Evolutionary conservation across 2,329 filamentous ascomycete species (phyloP).

Genomic region (Stagonosporopsis rhizophila): DNA sequence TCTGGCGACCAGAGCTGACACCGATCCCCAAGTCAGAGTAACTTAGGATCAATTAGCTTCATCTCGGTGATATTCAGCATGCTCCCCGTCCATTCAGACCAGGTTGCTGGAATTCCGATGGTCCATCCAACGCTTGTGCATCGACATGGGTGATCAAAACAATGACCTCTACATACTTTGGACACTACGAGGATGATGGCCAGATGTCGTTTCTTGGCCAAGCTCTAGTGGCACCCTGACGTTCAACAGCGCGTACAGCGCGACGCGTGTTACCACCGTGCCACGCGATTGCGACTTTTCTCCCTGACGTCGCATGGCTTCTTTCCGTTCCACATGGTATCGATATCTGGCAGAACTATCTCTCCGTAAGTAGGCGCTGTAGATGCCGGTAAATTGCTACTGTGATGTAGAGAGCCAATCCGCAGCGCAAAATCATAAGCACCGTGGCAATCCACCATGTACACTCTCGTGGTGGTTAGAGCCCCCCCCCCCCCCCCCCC

Average conservation of each 20-base stretch:
- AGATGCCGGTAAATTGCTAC: background rate
- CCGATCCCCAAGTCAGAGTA: background rate
- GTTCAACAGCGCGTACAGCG: slow-evolving; percentile 10
- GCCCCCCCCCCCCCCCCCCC: background rate
- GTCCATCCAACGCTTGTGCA: background rate
- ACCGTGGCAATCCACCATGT: background rate
- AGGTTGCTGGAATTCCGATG: background rate
- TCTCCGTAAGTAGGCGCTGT: background rate
- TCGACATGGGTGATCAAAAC: background rate
- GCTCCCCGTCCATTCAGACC: background rate
- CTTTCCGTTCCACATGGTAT: slow-evolving; percentile 6
- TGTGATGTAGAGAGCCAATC: background rate
- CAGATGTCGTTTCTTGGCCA: background rate
- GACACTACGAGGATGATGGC: background rate
- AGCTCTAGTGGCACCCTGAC: slow-evolving; percentile 5
- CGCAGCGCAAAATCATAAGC: background rate
- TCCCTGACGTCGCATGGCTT: slow-evolving; percentile 3
- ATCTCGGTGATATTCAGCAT: background rate
- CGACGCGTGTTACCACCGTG: slow-evolving; percentile 4
- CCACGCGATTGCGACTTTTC: slow-evolving; percentile 5
- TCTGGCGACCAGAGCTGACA: background rate
- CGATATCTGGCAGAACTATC: background rate
- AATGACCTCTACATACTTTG: background rate
- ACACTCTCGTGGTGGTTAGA: background rate
- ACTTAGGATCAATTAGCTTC: background rate